phyloP scores from a whole-genome alignment of 345 rosid species.

The Lumnitzera littorea region DNA sequence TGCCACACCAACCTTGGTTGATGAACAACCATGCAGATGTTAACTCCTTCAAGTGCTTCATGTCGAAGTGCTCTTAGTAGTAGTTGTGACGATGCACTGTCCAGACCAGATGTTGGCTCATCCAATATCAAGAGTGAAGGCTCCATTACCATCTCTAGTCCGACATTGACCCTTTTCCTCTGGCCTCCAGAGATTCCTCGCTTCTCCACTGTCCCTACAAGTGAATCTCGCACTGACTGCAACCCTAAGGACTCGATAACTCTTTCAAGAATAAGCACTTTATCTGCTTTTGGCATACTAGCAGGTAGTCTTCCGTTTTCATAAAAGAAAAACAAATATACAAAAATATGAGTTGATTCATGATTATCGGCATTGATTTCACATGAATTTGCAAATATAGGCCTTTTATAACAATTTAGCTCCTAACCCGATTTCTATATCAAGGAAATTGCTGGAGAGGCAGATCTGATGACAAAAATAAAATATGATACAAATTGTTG shows the following conservation, averaged over 20 bases:
- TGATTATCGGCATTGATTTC: too few species aligned
- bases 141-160: slow-evolving; percentile 95
- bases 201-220: slow-evolving; percentile 95
- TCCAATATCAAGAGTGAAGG: slow-evolving; percentile 91
- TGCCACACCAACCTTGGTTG: slow-evolving; percentile 63
- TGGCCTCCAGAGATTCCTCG: slow-evolving; percentile 98
- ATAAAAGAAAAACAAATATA: background rate
- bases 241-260: slow-evolving; percentile 83
- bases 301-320: slow-evolving; percentile 55
- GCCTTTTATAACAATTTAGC: too few species aligned
- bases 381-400: too few species aligned
- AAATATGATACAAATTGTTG: background rate
- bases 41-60: slow-evolving; percentile 93
- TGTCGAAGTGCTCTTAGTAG: slow-evolving; percentile 88
- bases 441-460: background rate
- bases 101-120: slow-evolving; percentile 97
- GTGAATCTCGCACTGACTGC: slow-evolving; percentile 64
- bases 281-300: slow-evolving; percentile 52
- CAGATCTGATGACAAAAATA: background rate
- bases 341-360: too few species aligned
- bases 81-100: slow-evolving; percentile 89
- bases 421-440: background rate
- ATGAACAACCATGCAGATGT: slow-evolving; percentile 91
- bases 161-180: slow-evolving; percentile 91
- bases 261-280: slow-evolving; percentile 87